These are phyloP conservation scores for Flaveria linearis DNA, from an alignment of 129 eudicot genomes.

Conservation along the genomic window DNA sequence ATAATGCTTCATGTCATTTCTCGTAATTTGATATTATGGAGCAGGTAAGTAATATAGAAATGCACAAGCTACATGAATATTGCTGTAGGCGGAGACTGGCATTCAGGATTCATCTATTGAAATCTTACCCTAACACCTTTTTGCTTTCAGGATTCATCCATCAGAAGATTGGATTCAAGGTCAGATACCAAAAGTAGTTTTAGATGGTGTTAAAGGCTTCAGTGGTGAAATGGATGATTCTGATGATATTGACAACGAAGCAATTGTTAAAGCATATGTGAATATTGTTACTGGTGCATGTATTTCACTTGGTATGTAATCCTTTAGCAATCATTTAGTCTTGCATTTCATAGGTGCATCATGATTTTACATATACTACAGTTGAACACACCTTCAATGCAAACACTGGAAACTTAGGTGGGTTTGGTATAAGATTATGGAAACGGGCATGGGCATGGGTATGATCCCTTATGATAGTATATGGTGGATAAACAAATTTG, in stretches of 20 bases:
- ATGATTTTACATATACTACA: constrained; percentile 9
- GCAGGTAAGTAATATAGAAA: constrained; percentile 58
- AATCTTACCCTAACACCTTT: not conserved
- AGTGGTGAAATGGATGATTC: constrained; percentile 61
- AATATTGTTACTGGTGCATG: constrained; percentile 88
- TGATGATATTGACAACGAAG: constrained; percentile 78
- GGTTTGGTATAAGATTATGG: not conserved
- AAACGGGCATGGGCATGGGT: not conserved
- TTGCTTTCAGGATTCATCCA: constrained; percentile 66
- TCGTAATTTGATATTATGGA: constrained; percentile 90
- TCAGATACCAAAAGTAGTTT: constrained; percentile 79
- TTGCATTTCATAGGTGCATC: constrained; percentile 8
- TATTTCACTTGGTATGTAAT: constrained; percentile 79
- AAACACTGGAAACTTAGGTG: not conserved
- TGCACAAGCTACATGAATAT: not conserved
- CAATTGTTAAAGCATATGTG: constrained; percentile 80
- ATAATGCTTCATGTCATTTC: constrained; percentile 93
- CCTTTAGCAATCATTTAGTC: constrained; percentile 9
- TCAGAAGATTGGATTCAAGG: constrained; percentile 84
- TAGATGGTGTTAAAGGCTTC: constrained; percentile 62
- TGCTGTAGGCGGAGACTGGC: constrained; percentile 7
- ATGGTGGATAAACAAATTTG: not conserved
- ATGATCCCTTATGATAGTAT: not conserved
- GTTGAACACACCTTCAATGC: constrained; percentile 8
- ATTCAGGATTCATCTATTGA: too few relatives aligned